Evolutionary conservation across 148 eudicot genomes (phyloP), one percentile per base, ranked within the genome.

Genomic region (Heliosperma pusillum): DNA sequence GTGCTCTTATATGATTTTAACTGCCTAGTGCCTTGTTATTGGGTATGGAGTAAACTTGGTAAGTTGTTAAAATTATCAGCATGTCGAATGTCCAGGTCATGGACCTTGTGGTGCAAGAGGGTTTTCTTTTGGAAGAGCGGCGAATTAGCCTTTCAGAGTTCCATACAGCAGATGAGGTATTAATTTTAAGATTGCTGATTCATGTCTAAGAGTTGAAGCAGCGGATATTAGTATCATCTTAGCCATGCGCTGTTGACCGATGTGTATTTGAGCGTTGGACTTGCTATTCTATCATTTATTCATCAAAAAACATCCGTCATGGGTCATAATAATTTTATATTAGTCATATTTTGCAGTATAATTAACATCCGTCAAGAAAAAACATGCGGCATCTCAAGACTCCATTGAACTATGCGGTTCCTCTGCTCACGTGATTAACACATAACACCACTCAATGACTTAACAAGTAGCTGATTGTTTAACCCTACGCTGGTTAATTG

Each of bases 141-240:
- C 89, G 91, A 36, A 77, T 95, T 74, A 95, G 97, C 82, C 85
- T 95, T 25, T 90, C 99, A 53, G 99, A 95, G 80, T 90, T 95
- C 70, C 99, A 95, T 78, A 87, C 89, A 36, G 99, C 99, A 59
- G 97, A 95, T 81, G 99, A 95, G 99, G 99, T 94, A 22, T 67
- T 19, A 25, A 25, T 78, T 67, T 58, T 53, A 30, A 12, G 45
- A 17, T 72, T 68, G 12, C 22, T 70, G 42, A 55, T 52, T 22
- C 65, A 70, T 52, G 7, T 74, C 25, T 50, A 44, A 20, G 42
- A 76, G 45, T 29, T 26, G 65, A 40, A 44, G 27, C 27, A 30
- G 5, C 22, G 8, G 8, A n/a, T n/a, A n/a, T n/a, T n/a, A n/a
- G n/a, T 61, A 15, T 33, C 20, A 21, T 4, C 53, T 24, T 61